A percentile compares a stretch with the other conserved stretches of the same genome.
Conservation (phyloP, 257 asterid genomes). For the Galeopsis tetrahit region DNA sequence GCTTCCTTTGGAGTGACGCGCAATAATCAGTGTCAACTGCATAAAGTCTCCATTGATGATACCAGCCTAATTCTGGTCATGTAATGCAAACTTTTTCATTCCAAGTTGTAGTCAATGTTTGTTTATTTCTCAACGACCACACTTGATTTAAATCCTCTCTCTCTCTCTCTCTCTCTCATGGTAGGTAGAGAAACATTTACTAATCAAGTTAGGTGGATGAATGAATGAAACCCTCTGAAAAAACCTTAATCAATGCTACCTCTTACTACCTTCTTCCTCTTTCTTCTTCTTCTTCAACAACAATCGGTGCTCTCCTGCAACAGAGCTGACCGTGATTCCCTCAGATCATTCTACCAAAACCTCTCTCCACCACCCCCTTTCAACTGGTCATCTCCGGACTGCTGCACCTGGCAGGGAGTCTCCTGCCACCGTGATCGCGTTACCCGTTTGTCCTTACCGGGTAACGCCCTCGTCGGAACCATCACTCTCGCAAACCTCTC, state of each 20-base stretch:
- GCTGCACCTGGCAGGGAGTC: conserved; percentile 49
- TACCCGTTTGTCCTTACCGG: conserved; percentile 36
- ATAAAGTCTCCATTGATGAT: too few species aligned
- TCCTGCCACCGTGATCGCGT: conserved; percentile 33
- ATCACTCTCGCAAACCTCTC: conserved; percentile 39
- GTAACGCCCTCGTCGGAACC: conserved; percentile 34
- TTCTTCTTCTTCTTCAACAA: background rate
- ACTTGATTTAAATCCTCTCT: background rate
- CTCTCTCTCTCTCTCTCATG: background rate
- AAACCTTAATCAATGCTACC: conserved; percentile 24
- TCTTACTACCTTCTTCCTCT: conserved; percentile 18
- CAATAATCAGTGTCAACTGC: too few species aligned
- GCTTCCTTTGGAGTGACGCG: too few species aligned
- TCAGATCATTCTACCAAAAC: conserved; percentile 30
- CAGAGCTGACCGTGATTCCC: conserved; percentile 34
- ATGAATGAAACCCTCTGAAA: too few species aligned
- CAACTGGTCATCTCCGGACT: conserved; percentile 40
- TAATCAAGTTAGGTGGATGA: too few species aligned
- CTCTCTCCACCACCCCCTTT: conserved; percentile 26
- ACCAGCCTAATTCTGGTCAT: too few species aligned
- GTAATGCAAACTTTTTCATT: too few species aligned
- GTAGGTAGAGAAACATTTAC: too few species aligned
- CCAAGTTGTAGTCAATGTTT: too few species aligned
- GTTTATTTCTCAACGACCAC: too few species aligned
- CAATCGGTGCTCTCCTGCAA: background rate